Evolutionary conservation across 306 rosid species (phyloP).

Genomic region (Rosa rugosa): DNA sequence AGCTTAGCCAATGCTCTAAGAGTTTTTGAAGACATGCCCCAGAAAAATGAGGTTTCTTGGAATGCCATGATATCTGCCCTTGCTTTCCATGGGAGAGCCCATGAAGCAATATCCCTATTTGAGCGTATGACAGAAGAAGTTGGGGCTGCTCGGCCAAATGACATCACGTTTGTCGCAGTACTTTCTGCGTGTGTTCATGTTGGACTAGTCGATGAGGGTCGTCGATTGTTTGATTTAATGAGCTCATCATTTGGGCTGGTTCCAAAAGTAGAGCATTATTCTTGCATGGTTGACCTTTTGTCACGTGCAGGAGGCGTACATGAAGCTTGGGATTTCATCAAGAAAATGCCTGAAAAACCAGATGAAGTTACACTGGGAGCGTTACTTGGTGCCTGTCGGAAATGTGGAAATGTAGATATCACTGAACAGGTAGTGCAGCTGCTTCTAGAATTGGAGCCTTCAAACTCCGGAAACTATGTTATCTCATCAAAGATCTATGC

Average conservation of each 20-base stretch:
- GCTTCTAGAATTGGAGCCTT: conserved; percentile 84
- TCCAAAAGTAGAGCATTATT: conserved; percentile 89
- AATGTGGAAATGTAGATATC: conserved; percentile 57
- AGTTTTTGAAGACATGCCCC: conserved; percentile 72
- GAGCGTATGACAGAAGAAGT: conserved; percentile 62
- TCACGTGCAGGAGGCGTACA: conserved; percentile 77
- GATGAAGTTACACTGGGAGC: conserved; percentile 84
- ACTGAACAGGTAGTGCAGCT: conserved; percentile 62
- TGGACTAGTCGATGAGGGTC: conserved; percentile 74
- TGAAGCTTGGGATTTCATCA: conserved; percentile 82
- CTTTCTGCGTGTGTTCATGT: conserved; percentile 96
- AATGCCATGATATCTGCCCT: conserved; percentile 94
- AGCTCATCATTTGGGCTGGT: conserved; percentile 60
- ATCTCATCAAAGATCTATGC: conserved; percentile 80
- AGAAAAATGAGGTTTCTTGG: conserved; percentile 88
- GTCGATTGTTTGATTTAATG: conserved; percentile 68
- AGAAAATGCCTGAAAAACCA: conserved; percentile 85
- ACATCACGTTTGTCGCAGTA: conserved; percentile 79
- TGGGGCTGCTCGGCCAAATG: conserved; percentile 61
- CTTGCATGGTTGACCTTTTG: conserved; percentile 92
- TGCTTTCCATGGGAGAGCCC: conserved; percentile 86
- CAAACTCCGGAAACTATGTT: conserved; percentile 82
- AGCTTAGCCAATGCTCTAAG: conserved; percentile 68
- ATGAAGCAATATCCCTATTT: conserved; percentile 69
- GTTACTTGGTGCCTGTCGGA: conserved; percentile 81